These are phyloP conservation scores for Kluyveromyces wickerhamii DNA, from an alignment of 805 yeast genomes.

Conservation along the genomic window DNA sequence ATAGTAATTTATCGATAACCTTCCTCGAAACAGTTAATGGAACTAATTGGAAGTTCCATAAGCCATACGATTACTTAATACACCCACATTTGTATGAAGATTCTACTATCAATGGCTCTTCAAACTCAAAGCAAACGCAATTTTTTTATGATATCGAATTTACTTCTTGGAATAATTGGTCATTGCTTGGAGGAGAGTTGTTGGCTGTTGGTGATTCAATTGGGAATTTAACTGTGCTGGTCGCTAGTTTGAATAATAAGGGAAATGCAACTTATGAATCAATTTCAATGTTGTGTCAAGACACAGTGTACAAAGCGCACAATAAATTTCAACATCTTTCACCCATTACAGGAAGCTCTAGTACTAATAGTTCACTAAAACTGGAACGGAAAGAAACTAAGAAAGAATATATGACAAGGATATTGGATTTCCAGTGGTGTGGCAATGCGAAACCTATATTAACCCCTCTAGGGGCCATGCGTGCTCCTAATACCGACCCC, in stretches of 20 bases:
- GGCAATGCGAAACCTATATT: slow-evolving; percentile 33
- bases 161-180: slow-evolving; percentile 62
- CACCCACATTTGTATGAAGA: slow-evolving; percentile 27
- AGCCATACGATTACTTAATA: slow-evolving; percentile 25
- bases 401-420: slow-evolving; percentile 27
- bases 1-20: slow-evolving; percentile 45
- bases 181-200: slow-evolving; percentile 54
- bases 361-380: slow-evolving; percentile 27
- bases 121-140: slow-evolving; percentile 18
- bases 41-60: slow-evolving; percentile 65
- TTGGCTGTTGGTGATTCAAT: slow-evolving; percentile 67
- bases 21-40: slow-evolving; percentile 73
- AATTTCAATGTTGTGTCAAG: slow-evolving; percentile 32
- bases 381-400: slow-evolving; percentile 34
- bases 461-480: slow-evolving; percentile 25
- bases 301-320: slow-evolving; percentile 28
- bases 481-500: slow-evolving; percentile 21
- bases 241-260: slow-evolving; percentile 40
- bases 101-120: slow-evolving; percentile 11
- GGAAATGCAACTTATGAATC: slow-evolving; percentile 29
- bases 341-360: slow-evolving; percentile 13
- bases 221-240: slow-evolving; percentile 57
- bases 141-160: slow-evolving; percentile 33
- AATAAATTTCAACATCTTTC: slow-evolving; percentile 17
- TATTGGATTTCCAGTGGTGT: slow-evolving; percentile 37